Conservation (phyloP, 768 basidiomycete species). For the Grammothele lineata region DNA sequence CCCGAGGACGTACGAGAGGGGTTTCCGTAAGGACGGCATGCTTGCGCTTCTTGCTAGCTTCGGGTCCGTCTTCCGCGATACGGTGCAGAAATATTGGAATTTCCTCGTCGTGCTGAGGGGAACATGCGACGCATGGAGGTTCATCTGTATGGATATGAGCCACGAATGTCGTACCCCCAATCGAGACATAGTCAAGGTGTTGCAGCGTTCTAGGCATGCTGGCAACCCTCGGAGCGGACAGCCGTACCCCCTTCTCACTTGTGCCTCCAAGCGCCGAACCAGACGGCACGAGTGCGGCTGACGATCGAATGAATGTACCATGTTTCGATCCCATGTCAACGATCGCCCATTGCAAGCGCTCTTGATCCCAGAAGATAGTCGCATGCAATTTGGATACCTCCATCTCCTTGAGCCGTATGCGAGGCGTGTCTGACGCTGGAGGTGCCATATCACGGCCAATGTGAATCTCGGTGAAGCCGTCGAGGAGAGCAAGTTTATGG, state of each 20-base stretch:
- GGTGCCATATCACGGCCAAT: conserved; percentile 67
- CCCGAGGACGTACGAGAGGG: neutral
- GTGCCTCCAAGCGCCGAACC: neutral
- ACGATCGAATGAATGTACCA: conserved; percentile 61
- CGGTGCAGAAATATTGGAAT: conserved; percentile 52
- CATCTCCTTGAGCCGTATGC: conserved; percentile 79
- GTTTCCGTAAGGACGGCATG: conserved; percentile 6
- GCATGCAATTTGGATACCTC: conserved; percentile 80
- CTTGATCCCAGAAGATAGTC: conserved; percentile 65
- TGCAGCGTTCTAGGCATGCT: conserved; percentile 61
- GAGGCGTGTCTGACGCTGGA: conserved; percentile 47
- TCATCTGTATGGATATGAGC: conserved; percentile 65
- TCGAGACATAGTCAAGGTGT: conserved; percentile 61
- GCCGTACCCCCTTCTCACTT: conserved; percentile 35
- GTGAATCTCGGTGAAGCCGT: conserved; percentile 61
- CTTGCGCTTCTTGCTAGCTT: conserved; percentile 23
- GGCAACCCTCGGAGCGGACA: conserved; percentile 63
- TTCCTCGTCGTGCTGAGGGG: conserved; percentile 44
- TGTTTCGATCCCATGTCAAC: conserved; percentile 88
- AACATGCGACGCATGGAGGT: conserved; percentile 61
- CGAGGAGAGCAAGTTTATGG: conserved; percentile 55
- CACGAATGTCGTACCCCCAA: conserved; percentile 68
- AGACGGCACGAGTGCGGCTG: conserved; percentile 15
- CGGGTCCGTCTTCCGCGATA: conserved; percentile 8
- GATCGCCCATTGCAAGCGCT: conserved; percentile 58